These are phyloP conservation scores for Pythium plurisporium DNA, from an alignment of 352 stramenopile species.

Conservation along the genomic window DNA sequence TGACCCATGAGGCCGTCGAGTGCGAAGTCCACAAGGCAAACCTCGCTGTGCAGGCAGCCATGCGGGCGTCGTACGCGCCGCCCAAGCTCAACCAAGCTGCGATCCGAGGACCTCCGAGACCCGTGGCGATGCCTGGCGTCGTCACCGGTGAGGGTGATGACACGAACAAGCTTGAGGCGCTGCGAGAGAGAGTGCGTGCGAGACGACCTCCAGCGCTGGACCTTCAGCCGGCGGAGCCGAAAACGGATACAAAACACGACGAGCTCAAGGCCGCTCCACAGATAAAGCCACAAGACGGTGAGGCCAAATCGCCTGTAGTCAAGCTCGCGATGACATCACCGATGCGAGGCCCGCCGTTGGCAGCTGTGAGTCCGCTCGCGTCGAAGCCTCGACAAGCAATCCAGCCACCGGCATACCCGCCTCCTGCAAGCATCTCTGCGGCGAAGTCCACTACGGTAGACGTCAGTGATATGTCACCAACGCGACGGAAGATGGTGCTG, in stretches of 20 bases:
- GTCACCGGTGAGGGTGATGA: background rate
- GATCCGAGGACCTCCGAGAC: conserved; percentile 27
- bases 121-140: conserved; percentile 3
- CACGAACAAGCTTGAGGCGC: conserved; percentile 31
- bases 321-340: background rate
- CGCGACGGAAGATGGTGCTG: conserved; percentile 44
- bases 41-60: conserved; percentile 20
- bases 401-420: background rate
- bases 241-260: background rate
- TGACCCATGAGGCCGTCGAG: conserved; percentile 33
- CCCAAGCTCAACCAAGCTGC: conserved; percentile 19
- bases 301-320: background rate
- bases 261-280: background rate
- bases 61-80: conserved; percentile 20
- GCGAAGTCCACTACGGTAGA: background rate
- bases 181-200: conserved; percentile 44
- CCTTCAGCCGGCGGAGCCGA: background rate
- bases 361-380: conserved; percentile 8
- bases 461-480: conserved; percentile 32
- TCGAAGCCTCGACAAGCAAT: background rate
- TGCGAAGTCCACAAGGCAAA: conserved; percentile 34
- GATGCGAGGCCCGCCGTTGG: conserved; percentile 3
- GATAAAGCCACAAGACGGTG: background rate
- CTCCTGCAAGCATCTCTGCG: background rate
- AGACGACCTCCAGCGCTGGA: conserved; percentile 12